Base-by-base conservation (phyloP, 768 basidiomycete genomes). In the Suillus subalutaceus region DNA sequence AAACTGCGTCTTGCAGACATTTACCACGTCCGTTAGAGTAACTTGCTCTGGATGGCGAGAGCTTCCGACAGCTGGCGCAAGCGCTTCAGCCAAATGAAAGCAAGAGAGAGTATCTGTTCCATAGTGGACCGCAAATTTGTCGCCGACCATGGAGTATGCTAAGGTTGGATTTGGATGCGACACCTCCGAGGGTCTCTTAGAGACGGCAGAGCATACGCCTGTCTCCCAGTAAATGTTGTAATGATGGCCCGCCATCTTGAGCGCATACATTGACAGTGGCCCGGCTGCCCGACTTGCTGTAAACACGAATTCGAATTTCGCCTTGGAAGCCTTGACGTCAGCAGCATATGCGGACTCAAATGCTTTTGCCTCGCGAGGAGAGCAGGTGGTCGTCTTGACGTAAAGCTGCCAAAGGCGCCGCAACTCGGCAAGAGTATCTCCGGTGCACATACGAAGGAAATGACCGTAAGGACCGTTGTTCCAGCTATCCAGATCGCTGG, bases 11-110 rank as follows among this genome's bases (percentile, higher is more conserved):
- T 69, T 13, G 67, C 70, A 8, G 63, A 59, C 66, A 15, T 62
- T 20, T 7, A 43, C 41, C 20, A 32, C 0, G 3, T 41, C 26
- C 20, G 20, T 43, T 6, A 60, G 59, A 30, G 41, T 30, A 30
- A 7, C 13, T 16, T 43, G 12, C 7, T 23, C 44, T 20, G 50
- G 55, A 15, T n/a, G 32, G 30, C 30, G 18, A 56, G 55, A 2
- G n/a, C 38, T 26, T 57, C 48, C 37, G 38, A 35, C 15, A 53
- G 23, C 64, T 55, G 30, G 64, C 13, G 69, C 70, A 26, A 77
- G 64, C 15, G 62, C 50, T 44, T 78, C 74, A n/a, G 74, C 78
- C 16, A 76, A 71, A 67, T 78, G 76, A 55, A 79, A 77, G 37
- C 76, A 77, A 3, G 67, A 63, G 4, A 77, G 62, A 13, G 76